phyloP scores from a whole-genome alignment of 495 filamentous ascomycete species.

The Daldinia bambusicola region DNA sequence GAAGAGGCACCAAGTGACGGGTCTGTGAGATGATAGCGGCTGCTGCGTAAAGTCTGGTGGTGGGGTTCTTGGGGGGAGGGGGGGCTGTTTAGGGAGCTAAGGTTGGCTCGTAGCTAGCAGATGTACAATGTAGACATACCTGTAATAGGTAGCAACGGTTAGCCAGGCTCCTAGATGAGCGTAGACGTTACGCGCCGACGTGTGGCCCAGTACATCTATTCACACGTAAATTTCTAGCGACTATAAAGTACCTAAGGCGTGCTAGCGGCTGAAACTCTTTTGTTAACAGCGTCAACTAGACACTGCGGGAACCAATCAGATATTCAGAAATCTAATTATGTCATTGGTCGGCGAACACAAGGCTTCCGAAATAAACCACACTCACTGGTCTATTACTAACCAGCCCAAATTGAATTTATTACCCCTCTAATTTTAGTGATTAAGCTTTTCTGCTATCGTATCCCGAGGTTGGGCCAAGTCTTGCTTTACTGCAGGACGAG shows the following conservation, averaged over 20 bases:
- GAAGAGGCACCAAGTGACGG: conserved; percentile 35
- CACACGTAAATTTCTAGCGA: background rate
- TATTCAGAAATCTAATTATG: conserved; percentile 31
- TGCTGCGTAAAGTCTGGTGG: conserved; percentile 23
- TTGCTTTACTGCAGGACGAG: conserved; percentile 14
- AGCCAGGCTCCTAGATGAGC: conserved; percentile 6
- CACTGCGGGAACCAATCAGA: conserved; percentile 27
- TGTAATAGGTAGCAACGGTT: background rate
- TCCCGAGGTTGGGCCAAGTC: conserved; percentile 26
- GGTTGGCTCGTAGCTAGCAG: conserved; percentile 22
- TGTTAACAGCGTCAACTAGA: conserved; percentile 25
- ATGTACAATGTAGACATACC: conserved; percentile 7
- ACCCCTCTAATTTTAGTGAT: conserved; percentile 36
- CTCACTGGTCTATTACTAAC: conserved; percentile 8
- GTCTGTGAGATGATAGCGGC: conserved; percentile 43
- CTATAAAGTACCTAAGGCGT: conserved; percentile 1
- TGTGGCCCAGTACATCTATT: background rate
- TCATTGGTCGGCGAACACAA: conserved; percentile 34
- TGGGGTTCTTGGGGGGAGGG: conserved; percentile 14
- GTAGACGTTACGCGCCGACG: conserved; percentile 7
- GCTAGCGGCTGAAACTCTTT: conserved; percentile 38
- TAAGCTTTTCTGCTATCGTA: conserved; percentile 30
- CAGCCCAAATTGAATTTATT: conserved; percentile 25
- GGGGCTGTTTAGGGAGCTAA: conserved; percentile 14
- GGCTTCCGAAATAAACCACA: conserved; percentile 24